Evolutionary conservation across 2,329 filamentous ascomycete genomes (phyloP).

Genomic region (Chaetoscypha palmicola): DNA sequence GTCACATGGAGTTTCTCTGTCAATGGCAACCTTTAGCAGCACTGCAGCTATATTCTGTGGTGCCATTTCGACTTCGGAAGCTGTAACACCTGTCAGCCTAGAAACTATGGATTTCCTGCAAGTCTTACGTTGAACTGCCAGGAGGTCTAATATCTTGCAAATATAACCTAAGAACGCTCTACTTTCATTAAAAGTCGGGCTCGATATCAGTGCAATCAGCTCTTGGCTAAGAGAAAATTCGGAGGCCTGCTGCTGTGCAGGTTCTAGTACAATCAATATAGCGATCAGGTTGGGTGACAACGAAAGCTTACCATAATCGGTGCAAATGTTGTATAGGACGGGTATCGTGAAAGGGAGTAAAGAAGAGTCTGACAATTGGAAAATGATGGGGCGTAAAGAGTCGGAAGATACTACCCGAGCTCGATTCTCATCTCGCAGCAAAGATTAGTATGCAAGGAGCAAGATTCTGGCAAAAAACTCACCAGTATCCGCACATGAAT

Average conservation of each 20-base stretch:
- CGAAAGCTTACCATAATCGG: slow-evolving; percentile 51
- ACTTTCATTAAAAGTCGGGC: slow-evolving; percentile 37
- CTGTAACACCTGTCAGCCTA: slow-evolving; percentile 15
- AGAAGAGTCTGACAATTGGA: slow-evolving; percentile 40
- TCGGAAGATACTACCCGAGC: slow-evolving; percentile 45
- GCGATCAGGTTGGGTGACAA: neutral
- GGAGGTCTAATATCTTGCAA: slow-evolving; percentile 49
- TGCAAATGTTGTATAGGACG: slow-evolving; percentile 55
- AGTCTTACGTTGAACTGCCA: slow-evolving; percentile 42
- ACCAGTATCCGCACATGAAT: slow-evolving; percentile 56
- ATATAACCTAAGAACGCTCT: slow-evolving; percentile 43
- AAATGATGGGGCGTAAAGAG: slow-evolving; percentile 41
- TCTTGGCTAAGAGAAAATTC: slow-evolving; percentile 42
- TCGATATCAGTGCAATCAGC: slow-evolving; percentile 43
- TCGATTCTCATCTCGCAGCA: slow-evolving; percentile 53
- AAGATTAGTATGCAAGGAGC: slow-evolving; percentile 3
- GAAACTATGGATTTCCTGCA: slow-evolving; percentile 1
- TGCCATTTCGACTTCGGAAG: slow-evolving; percentile 25
- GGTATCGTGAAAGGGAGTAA: slow-evolving; percentile 48
- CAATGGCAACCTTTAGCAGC: slow-evolving; percentile 44
- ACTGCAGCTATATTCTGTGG: slow-evolving; percentile 41
- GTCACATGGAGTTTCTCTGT: slow-evolving; percentile 37
- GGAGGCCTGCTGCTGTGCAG: slow-evolving; percentile 49
- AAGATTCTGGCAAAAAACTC: slow-evolving; percentile 8
- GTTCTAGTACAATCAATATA: slow-evolving; percentile 33